Conservation (phyloP, 306 rosid genomes). For the Cercis canadensis region DNA sequence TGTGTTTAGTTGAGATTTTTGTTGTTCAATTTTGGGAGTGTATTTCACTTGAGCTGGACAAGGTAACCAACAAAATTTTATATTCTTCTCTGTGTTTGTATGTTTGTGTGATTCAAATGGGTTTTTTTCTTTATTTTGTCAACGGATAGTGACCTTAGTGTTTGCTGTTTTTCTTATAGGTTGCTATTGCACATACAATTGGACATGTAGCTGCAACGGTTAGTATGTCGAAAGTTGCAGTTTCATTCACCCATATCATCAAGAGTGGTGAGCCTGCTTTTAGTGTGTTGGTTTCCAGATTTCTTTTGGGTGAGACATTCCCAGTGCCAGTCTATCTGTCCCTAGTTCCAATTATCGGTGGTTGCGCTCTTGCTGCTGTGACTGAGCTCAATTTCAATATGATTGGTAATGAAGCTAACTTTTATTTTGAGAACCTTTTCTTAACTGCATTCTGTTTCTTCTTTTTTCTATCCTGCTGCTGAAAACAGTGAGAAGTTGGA, state of each 20-base stretch:
- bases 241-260: slow-evolving; percentile 96
- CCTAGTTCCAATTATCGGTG: slow-evolving; percentile 94
- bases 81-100: not conserved
- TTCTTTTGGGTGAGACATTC: slow-evolving; percentile 89
- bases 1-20: slow-evolving; percentile 18
- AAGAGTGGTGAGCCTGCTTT: slow-evolving; percentile 99
- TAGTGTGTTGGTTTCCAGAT: slow-evolving; percentile 88
- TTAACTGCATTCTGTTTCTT: not conserved
- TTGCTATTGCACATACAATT: slow-evolving; percentile 96
- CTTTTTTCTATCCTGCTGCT: not conserved
- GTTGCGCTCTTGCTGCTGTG: slow-evolving; percentile 94
- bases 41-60: slow-evolving; percentile 11
- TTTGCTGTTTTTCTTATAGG: slow-evolving; percentile 53
- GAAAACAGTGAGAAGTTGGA: slow-evolving; percentile 1
- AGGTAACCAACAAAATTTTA: not conserved
- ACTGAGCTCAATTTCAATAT: slow-evolving; percentile 99
- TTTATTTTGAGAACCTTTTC: not conserved
- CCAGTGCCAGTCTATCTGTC: slow-evolving; percentile 83
- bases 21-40: not conserved
- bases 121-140: slow-evolving; percentile 7
- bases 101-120: slow-evolving; percentile 1
- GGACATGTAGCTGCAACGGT: slow-evolving; percentile 99
- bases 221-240: slow-evolving; percentile 99
- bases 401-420: slow-evolving; percentile 62
- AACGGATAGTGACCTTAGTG: slow-evolving; percentile 23